Evolutionary conservation across 768 basidiomycete genomes (phyloP).

Genomic region (Tulasnella sp.): DNA sequence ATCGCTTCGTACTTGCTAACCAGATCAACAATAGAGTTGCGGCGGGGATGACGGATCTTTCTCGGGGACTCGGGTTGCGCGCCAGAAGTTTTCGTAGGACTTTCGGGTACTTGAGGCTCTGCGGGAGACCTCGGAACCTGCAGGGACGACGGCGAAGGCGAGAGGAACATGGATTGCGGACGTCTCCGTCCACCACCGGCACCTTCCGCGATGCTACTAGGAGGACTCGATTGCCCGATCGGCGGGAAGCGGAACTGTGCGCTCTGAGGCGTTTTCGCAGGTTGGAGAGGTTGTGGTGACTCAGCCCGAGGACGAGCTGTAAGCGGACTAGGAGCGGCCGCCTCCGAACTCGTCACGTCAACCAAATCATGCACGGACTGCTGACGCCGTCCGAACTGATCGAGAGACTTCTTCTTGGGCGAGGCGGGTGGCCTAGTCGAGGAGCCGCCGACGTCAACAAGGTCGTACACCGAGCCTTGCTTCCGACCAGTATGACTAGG

Average conservation of each 20-base stretch:
- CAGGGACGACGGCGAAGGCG: constrained; percentile 34
- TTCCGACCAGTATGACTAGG: not conserved
- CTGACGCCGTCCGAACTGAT: constrained; percentile 42
- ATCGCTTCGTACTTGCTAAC: constrained; percentile 76
- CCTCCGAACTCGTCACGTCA: constrained; percentile 36
- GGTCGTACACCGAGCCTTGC: constrained; percentile 14
- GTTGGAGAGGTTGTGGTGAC: not conserved
- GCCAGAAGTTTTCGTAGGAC: not conserved
- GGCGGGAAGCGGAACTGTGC: constrained; percentile 5
- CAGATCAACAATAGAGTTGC: constrained; percentile 80
- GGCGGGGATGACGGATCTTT: constrained; percentile 35
- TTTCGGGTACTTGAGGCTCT: not conserved
- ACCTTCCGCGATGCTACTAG: not conserved
- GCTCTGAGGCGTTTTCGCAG: not conserved
- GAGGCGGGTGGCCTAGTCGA: constrained; percentile 33
- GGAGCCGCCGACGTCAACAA: not conserved
- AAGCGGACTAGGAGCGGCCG: not conserved
- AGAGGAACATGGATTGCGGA: constrained; percentile 76
- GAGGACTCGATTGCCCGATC: not conserved
- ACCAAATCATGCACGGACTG: constrained; percentile 79
- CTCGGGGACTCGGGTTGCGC: constrained; percentile 7
- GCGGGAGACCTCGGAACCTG: not conserved
- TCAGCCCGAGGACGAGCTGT: not conserved
- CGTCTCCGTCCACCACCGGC: constrained; percentile 42
- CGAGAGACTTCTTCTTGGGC: constrained; percentile 15